A percentile compares a stretch with the other conserved stretches of the same genome.
phyloP scores from a whole-genome alignment of 2,329 filamentous ascomycete genomes.

The Neofusicoccum cordaticola region DNA sequence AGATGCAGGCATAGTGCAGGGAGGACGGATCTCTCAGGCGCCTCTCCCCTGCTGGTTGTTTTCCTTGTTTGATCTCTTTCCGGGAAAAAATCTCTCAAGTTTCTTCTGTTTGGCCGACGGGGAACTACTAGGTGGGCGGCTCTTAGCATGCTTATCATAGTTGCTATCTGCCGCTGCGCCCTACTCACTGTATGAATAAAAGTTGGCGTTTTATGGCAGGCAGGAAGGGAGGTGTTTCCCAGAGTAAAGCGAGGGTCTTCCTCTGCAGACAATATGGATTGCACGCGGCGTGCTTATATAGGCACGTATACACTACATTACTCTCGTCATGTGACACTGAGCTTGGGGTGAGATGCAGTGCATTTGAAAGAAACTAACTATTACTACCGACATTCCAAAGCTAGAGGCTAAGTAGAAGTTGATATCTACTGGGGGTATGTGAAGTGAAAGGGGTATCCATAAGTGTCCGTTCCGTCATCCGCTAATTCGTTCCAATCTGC shows the following conservation, averaged over 20 bases:
- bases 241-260: not conserved
- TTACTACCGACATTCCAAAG: not conserved
- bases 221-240: not conserved
- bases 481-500: not conserved
- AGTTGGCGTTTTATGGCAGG: conserved; percentile 13
- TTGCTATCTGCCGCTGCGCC: not conserved
- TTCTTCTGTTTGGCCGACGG: not conserved
- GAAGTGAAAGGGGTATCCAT: conserved; percentile 3
- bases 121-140: not conserved
- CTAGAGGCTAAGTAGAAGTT: not conserved
- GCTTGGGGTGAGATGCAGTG: not conserved
- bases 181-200: conserved; percentile 15
- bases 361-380: not conserved
- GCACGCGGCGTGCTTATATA: not conserved
- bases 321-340: not conserved
- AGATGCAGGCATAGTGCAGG: conserved; percentile 27
- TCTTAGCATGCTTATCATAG: not conserved
- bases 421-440: not conserved
- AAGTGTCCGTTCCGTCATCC: not conserved
- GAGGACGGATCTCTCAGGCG: conserved; percentile 40
- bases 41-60: conserved; percentile 8
- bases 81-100: not conserved
- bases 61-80: not conserved
- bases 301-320: not conserved
- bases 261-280: not conserved